Base-by-base conservation (phyloP, 306 rosid species). In the Rosa chinensis region DNA sequence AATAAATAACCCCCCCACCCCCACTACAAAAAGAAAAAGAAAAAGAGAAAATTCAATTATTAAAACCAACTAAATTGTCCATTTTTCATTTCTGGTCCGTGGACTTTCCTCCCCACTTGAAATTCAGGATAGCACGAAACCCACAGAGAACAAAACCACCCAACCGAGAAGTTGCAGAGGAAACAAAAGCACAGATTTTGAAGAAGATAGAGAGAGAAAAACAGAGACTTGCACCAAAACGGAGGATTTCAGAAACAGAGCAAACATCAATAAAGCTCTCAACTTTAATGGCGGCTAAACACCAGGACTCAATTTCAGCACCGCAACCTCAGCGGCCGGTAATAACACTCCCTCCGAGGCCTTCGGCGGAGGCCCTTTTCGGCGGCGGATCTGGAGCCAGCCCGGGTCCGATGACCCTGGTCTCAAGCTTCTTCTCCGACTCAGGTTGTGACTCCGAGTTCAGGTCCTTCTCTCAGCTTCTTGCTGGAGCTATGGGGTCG, bases 401-500 rank as follows among this genome's bases (percentile, higher is more conserved):
- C 67, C 99, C 99, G 0, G 99, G 99, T 6, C 99, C 99, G 42
- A 86, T 96, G 99, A 96, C 99, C 12, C 97, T 96, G 5, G 96
- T 96, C 64, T 93, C 99, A 12, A 89, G 83, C 83, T 96, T 93
- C 91, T 93, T 96, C 85, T 75, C 89, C 37, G 90, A 91, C 49
- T 79, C 43, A 23, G 44, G 49, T 70, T 82, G 79, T 11, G 93
- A 89, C 86, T 82, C 89, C 43, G 94, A 88, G 42, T 85, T 52
- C 45, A 84, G 91, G 56, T 94, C 98, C 47, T 96, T 96, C 83
- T 93, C 99, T 23, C 99, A 96, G 77, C 90, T 96, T 18, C 99
- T 96, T 6, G 99, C 99, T 55, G 99, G 99, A 44, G 98, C 99
- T 63, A 95, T 95, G 92, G 94, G 93, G 10, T 95, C 99, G 28